Base-by-base conservation (phyloP, 2,329 filamentous ascomycete species). In the Furcasterigmium furcatum region DNA sequence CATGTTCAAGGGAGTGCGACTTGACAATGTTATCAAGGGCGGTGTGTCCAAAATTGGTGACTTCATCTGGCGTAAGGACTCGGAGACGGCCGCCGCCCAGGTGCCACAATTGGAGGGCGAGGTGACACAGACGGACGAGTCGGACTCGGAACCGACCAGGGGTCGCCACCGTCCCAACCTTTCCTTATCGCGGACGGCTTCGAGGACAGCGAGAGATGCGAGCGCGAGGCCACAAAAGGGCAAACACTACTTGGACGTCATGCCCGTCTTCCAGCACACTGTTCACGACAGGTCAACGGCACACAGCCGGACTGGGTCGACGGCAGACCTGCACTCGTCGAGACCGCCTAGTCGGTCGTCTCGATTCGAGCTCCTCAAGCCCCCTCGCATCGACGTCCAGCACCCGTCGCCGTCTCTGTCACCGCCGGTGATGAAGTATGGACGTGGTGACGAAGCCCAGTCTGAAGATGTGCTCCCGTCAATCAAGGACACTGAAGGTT, bases 1-100 rank as follows among this genome's bases (percentile, higher is more conserved):
- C 7, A 84, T 96, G 40, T 86, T 96, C 66, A 92, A 90, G 66
- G 85, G 84, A 3, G 80, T 82, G 41, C 77, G 87, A 45, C 82
- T 92, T 51, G 87, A 89, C 49, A 87, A 81, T 24, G 76, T 89
- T 24, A 79, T 95, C 38, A 75, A 77, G 21, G 79, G 72, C 7
- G 67, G 79, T 20, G 76, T 82, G 6, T 79, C 76, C 21, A 80
- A 74, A 54, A 62, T 82, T 13, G 73, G 77, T 24, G 79, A 81
- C 42, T 66, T 82, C 43, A 53, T 82, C 19, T 81, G 79, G 76
- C 75, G 72, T 52, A 79, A 72, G 48, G 77, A 81, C 6, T 58
- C 59, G 4, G 62, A 65, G 6, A 27, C 25, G 9, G 57, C 55
- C 4, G 54, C 54, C 9, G 55, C 55, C 10, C 65, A 67, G 6